Evolutionary conservation across 2,329 filamentous ascomycete species (phyloP), one percentile per base, ranked within the genome.

Genomic region (Paraconiothyrium sp.): DNA sequence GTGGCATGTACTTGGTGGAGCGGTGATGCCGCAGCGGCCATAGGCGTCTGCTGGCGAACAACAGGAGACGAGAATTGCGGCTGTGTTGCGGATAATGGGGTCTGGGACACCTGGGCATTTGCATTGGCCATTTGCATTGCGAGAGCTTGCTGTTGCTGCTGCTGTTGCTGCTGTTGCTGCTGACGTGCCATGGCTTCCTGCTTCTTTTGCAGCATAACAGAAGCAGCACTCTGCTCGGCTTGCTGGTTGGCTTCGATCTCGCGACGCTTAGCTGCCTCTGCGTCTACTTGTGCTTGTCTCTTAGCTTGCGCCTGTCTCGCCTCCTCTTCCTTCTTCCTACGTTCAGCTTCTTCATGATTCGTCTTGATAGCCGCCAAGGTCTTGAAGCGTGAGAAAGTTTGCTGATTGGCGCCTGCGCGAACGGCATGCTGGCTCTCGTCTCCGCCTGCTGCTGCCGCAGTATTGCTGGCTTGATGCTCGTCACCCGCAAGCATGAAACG

Each of bases 401-500:
- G 93, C 70, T 96, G 96, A 3, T 90, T 86, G n/a, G 88, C 85
- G 22, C 88, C 90, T 41, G 88, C 87, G 64, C 92, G 74, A 43
- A 72, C 71, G 22, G 71, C 70, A 34, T 65, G 50, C 46, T 70
- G 89, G 9, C 88, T 90, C 73, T 97, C 93, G 62, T 92, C 90
- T n/a, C 87, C 84, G 58, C 89, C 86, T 60, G 86, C 85, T 8
- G 85, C 85, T 44, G 77, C 78, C 22, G 85, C 83, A 4, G 86
- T 84, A 14, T 84, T 83, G 44, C 83, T 86, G 1, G 90, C 84
- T 62, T 93, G 85, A 6, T 93, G 87, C 70, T 97, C 94, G 72
- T 99, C 95, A 79, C 94, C 88, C 24, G 92, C 90, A 54, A 98
- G 89, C 93, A 99, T 95, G 68, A 93, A 96, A 50, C 93, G 88